Conservation (phyloP, 176 grass and related monocot species). For the Cocos nucifera region DNA sequence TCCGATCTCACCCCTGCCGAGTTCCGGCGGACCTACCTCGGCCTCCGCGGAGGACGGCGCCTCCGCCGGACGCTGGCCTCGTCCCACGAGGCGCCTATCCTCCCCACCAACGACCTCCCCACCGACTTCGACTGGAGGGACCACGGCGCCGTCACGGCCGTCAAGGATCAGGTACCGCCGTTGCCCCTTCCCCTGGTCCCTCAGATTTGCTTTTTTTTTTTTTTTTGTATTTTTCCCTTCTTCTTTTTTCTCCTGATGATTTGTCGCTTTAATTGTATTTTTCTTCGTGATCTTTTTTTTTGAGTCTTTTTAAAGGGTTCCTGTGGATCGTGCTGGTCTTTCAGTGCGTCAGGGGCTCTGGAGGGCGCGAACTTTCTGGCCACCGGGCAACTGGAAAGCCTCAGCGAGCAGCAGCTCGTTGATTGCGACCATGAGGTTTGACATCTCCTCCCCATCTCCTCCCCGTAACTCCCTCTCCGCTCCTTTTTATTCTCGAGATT, state of each 20-base stretch:
- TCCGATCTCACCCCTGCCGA: conserved; percentile 9
- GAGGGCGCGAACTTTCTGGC: conserved; percentile 12
- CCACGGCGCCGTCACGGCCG: not conserved
- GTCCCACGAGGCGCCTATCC: not conserved
- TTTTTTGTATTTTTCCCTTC: too few species aligned
- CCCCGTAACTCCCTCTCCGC: not conserved
- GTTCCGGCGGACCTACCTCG: conserved; percentile 9
- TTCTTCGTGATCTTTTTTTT: too few species aligned
- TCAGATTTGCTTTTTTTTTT: too few species aligned
- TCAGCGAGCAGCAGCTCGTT: conserved; percentile 20
- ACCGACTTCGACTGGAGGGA: conserved; percentile 14
- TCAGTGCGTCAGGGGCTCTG: conserved; percentile 6
- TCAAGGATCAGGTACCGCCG: not conserved
- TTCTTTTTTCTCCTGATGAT: too few species aligned
- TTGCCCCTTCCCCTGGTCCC: not conserved
- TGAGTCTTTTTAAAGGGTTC: too few species aligned
- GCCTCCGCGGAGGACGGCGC: not conserved
- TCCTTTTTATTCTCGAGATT: too few species aligned
- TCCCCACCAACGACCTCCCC: conserved; percentile 13
- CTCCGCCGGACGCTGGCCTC: not conserved
- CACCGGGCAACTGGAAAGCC: conserved; percentile 3
- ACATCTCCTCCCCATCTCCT: not conserved
- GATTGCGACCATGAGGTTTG: conserved; percentile 17
- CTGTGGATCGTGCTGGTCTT: not conserved
- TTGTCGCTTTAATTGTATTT: too few species aligned